Percentiles rank a stretch among this genome's conserved stretches.
Conservation (phyloP, 228 moss, liverwort and hornwort genomes). For the Sphagnum fallax region DNA sequence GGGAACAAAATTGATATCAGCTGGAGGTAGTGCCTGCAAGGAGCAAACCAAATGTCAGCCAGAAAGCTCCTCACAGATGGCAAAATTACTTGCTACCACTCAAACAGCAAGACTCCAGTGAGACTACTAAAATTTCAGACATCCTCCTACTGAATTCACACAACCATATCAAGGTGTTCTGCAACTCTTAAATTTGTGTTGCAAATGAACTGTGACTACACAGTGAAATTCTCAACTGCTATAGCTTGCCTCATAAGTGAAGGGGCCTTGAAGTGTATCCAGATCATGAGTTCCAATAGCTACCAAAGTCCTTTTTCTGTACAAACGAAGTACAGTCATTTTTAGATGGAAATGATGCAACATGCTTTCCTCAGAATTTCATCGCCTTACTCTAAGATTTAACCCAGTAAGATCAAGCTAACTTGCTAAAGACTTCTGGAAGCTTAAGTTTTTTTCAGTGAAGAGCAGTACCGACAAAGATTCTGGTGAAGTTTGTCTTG, state of each 20-base stretch:
- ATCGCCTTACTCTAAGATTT: no score
- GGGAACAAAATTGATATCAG: slow-evolving; percentile 81
- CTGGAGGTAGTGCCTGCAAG: slow-evolving; percentile 73
- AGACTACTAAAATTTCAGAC: no score
- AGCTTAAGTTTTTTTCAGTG: no score
- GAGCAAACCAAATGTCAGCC: slow-evolving; percentile 1
- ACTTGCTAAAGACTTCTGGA: no score
- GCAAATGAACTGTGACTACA: no score
- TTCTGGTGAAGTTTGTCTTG: slow-evolving; percentile 95
- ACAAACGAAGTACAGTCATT: not conserved
- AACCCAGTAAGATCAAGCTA: no score
- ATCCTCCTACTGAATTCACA: no score
- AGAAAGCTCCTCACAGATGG: not conserved
- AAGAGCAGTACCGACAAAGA: slow-evolving; percentile 59
- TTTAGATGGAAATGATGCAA: no score
- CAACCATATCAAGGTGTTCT: no score
- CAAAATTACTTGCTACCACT: not conserved
- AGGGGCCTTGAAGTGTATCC: slow-evolving; percentile 77
- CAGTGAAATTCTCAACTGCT: no score
- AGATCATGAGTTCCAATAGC: slow-evolving; percentile 98
- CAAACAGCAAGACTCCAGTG: not conserved
- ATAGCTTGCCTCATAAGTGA: slow-evolving; percentile 73
- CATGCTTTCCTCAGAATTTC: no score
- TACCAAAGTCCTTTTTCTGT: slow-evolving; percentile 88
- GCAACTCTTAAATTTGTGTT: no score